A percentile compares a stretch with the other conserved stretches of the same genome.
These are phyloP conservation scores for Arthrobotrys conoides DNA, from an alignment of 2,329 filamentous ascomycete genomes.

Conservation along the genomic window DNA sequence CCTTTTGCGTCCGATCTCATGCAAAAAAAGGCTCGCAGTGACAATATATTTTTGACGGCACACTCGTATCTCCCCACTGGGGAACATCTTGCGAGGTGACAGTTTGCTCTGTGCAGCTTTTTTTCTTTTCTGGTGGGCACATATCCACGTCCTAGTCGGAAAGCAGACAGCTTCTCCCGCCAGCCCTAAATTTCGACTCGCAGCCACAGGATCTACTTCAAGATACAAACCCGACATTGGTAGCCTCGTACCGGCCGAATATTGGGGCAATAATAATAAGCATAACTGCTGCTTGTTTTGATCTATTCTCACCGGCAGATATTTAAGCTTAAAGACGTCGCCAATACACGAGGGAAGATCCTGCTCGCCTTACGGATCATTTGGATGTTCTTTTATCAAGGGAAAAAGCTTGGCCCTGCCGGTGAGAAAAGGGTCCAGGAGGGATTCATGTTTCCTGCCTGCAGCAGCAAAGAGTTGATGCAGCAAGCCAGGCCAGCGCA, in stretches of 20 bases:
- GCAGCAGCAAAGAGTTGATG: constrained; percentile 15
- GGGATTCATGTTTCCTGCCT: background rate
- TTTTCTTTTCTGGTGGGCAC: background rate
- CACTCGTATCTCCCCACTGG: background rate
- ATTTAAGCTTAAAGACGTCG: constrained; percentile 49
- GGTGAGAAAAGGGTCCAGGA: constrained; percentile 25
- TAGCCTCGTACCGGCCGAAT: background rate
- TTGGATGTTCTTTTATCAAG: constrained; percentile 20
- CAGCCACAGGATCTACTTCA: constrained; percentile 22
- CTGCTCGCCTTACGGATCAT: constrained; percentile 25
- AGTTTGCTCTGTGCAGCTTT: constrained; percentile 1
- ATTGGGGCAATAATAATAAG: constrained; percentile 11
- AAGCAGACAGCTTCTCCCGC: constrained; percentile 15
- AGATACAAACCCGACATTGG: constrained; percentile 13
- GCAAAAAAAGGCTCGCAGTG: constrained; percentile 16
- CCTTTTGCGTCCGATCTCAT: constrained; percentile 3
- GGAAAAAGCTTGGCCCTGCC: constrained; percentile 41
- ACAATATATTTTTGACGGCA: constrained; percentile 20
- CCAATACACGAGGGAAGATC: constrained; percentile 37
- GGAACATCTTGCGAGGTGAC: constrained; percentile 10
- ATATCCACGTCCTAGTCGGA: constrained; percentile 17
- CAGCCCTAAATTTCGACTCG: constrained; percentile 13
- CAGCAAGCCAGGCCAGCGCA: constrained; percentile 24
- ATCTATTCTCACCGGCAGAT: constrained; percentile 36
- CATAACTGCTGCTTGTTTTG: constrained; percentile 12